phyloP scores from a whole-genome alignment of 2,329 filamentous ascomycete species.

The Diaporthe sp. region DNA sequence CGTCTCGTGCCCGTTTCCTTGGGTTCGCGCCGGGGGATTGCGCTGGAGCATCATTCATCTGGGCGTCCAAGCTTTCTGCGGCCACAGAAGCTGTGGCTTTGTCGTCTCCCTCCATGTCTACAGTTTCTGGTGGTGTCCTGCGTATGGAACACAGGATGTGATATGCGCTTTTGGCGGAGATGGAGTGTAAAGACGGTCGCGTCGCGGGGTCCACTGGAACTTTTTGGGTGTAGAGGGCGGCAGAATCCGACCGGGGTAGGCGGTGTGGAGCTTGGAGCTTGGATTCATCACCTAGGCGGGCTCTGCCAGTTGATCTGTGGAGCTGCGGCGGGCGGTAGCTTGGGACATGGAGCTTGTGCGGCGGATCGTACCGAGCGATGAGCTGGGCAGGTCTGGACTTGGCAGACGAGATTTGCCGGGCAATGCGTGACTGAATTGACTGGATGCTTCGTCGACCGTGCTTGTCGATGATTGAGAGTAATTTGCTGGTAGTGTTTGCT shows the following conservation, averaged over 20 bases:
- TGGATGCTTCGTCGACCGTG: background rate
- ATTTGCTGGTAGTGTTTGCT: background rate
- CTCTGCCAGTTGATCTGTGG: background rate
- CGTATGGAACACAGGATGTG: background rate
- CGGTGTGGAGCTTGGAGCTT: conserved; percentile 12
- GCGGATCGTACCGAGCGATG: background rate
- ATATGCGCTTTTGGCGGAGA: background rate
- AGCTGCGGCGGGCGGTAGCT: background rate
- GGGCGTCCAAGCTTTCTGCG: background rate
- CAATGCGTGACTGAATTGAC: background rate
- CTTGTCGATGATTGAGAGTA: background rate
- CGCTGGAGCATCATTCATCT: background rate
- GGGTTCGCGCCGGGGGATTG: conserved; percentile 12
- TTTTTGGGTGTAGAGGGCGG: conserved; percentile 30
- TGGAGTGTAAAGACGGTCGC: background rate
- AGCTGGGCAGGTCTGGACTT: background rate
- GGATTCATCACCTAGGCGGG: background rate
- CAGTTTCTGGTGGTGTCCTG: background rate
- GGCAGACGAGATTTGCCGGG: background rate
- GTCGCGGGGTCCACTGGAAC: conserved; percentile 31
- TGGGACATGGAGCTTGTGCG: background rate
- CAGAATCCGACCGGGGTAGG: conserved; percentile 9
- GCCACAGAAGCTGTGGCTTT: background rate
- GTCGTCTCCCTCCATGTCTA: conserved; percentile 14
- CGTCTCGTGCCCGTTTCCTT: conserved; percentile 35